phyloP scores from a whole-genome alignment of 129 eudicot genomes.

The Pulicaria dysenterica region DNA sequence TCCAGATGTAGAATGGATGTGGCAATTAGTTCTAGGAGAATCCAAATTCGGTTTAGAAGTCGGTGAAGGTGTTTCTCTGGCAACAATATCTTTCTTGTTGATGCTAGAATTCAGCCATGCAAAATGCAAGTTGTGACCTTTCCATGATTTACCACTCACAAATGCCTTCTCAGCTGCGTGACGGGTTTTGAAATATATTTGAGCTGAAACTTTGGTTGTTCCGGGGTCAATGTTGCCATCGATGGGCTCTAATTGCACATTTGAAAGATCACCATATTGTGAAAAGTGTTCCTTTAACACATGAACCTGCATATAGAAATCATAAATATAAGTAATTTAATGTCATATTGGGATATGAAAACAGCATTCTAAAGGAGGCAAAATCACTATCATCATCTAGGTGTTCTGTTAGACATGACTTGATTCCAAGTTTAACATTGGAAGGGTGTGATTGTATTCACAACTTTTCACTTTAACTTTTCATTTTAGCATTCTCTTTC shows the following conservation, averaged over 20 bases:
- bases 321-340: not conserved
- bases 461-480: too few species aligned
- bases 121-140: slow-evolving; percentile 73
- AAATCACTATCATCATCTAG: not conserved
- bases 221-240: slow-evolving; percentile 36
- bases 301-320: slow-evolving; percentile 45
- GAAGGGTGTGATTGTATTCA: too few species aligned
- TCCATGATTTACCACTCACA: slow-evolving; percentile 65
- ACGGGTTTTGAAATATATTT: slow-evolving; percentile 62
- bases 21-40: slow-evolving; percentile 31
- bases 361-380: slow-evolving; percentile 12
- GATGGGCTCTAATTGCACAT: slow-evolving; percentile 49
- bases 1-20: slow-evolving; percentile 29
- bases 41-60: slow-evolving; percentile 24
- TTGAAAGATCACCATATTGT: slow-evolving; percentile 62
- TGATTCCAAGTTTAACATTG: not conserved
- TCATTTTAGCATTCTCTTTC: too few species aligned
- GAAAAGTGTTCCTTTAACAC: slow-evolving; percentile 76
- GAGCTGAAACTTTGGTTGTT: slow-evolving; percentile 47
- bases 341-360: not conserved
- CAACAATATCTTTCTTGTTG: slow-evolving; percentile 34
- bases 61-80: slow-evolving; percentile 42
- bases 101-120: slow-evolving; percentile 54
- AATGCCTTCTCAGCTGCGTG: slow-evolving; percentile 79
- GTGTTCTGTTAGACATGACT: not conserved